Evolutionary conservation across 441 rosid species (phyloP), one percentile per base, ranked within the genome.

Genomic region (Aleurites moluccanus): DNA sequence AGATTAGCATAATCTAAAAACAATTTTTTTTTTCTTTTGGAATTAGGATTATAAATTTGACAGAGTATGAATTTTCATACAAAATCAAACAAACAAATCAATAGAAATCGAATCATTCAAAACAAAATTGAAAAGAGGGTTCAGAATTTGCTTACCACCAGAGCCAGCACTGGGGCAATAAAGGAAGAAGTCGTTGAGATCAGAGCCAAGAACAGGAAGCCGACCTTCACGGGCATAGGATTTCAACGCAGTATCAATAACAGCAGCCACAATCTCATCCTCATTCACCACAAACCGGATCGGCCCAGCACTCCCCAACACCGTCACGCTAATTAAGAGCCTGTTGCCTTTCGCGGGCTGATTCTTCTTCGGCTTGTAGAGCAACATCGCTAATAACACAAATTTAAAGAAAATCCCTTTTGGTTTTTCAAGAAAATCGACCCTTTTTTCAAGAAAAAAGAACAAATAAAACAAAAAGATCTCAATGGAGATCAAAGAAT

Each of bases 261-360:
- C 97, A 10, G 88, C 85, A 47, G 85, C 90, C 3, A 93, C 94
- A 13, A 87, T 82, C 69, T 93, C 91, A 27, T 84, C 84, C 75
- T 96, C 97, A 72, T 82, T 85, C 3, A 93, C 96, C 11, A 96
- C 90, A 69, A 96, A 89, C 47, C 98, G 95, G 85, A 96, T 92
- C 84, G 98, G 98, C 16, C 98, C 99, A 0, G 99, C 92, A 77
- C 98, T 96, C 27, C 98, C 99, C 70, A 91, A 60, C 74, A 96
- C 97, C 18, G 89, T 96, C 67, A 96, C 82, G 78, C 91, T 92
- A 45, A 96, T 86, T 49, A 96, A 81, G 45, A 96, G 77, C 83
- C 95, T 73, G 78, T 88, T 91, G 68, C 94, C 93, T 79, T 89
- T 88, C 60, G 85, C 79, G 27, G 62, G 40, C 67, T 86, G 91